These are phyloP conservation scores for Penicillium sp. DNA, from an alignment of 2,329 filamentous ascomycete species.

Conservation along the genomic window DNA sequence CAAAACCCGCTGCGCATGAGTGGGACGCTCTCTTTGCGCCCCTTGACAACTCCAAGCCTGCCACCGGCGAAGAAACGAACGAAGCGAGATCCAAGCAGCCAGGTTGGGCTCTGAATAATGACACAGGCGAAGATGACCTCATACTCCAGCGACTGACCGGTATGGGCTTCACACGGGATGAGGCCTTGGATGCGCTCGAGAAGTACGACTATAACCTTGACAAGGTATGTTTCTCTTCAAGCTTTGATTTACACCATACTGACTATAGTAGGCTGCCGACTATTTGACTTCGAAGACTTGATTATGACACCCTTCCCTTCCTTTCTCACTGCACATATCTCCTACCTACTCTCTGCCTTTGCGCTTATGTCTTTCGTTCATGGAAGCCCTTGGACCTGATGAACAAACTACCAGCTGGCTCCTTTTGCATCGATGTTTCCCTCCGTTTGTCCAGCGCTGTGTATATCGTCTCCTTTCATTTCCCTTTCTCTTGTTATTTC, in stretches of 20 bases:
- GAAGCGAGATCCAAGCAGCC: slow-evolving; percentile 37
- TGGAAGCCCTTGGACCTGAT: slow-evolving; percentile 14
- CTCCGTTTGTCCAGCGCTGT: slow-evolving; percentile 8
- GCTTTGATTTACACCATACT: neutral
- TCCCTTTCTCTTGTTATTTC: neutral
- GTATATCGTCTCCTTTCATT: slow-evolving; percentile 7
- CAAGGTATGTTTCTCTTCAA: slow-evolving; percentile 63
- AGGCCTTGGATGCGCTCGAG: slow-evolving; percentile 78
- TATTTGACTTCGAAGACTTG: slow-evolving; percentile 44
- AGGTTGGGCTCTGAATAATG: slow-evolving; percentile 69
- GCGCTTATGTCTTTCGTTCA: slow-evolving; percentile 20
- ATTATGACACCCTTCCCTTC: slow-evolving; percentile 15
- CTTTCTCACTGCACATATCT: slow-evolving; percentile 24
- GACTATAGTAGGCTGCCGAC: slow-evolving; percentile 37
- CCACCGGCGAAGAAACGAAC: slow-evolving; percentile 19
- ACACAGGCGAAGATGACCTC: slow-evolving; percentile 82
- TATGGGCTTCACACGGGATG: slow-evolving; percentile 79
- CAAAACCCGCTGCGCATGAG: slow-evolving; percentile 61
- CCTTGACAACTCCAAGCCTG: slow-evolving; percentile 56
- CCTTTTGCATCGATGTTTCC: slow-evolving; percentile 6
- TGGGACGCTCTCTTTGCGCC: slow-evolving; percentile 95
- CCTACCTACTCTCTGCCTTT: slow-evolving; percentile 19
- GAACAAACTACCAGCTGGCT: neutral
- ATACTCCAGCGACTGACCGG: slow-evolving; percentile 84
- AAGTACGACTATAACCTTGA: slow-evolving; percentile 96